These are phyloP conservation scores for Alternaria ethzedia DNA, from an alignment of 2,329 filamentous ascomycete species.

Conservation along the genomic window DNA sequence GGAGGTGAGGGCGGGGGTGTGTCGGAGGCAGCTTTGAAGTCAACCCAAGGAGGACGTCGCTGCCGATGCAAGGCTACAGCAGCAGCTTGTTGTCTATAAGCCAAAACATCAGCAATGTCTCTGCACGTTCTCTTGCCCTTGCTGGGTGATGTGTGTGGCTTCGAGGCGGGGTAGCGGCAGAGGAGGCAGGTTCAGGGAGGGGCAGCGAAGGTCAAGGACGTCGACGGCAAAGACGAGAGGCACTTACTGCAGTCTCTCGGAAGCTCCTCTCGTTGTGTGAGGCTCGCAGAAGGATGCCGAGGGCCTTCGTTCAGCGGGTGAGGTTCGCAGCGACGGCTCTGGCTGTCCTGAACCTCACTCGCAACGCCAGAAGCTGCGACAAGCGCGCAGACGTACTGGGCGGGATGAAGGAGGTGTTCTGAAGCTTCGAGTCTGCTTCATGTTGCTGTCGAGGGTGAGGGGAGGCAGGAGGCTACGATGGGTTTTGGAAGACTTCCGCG, in stretches of 20 bases:
- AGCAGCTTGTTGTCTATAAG: neutral
- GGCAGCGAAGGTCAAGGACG: neutral
- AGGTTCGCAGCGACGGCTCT: neutral
- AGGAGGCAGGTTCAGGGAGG: neutral
- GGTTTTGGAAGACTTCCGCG: neutral
- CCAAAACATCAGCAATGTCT: neutral
- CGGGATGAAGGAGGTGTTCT: neutral
- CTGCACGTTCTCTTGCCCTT: neutral
- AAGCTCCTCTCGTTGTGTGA: neutral
- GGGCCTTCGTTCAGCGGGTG: neutral
- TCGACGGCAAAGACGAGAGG: neutral
- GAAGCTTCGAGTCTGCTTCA: neutral
- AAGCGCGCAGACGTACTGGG: neutral
- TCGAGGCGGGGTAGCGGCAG: neutral
- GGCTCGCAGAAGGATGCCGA: neutral
- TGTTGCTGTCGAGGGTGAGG: neutral
- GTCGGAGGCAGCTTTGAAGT: neutral
- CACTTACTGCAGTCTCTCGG: neutral
- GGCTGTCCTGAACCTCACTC: neutral
- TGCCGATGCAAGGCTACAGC: neutral
- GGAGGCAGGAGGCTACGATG: neutral
- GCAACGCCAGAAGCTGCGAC: neutral
- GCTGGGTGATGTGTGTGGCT: neutral
- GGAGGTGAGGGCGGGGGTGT: neutral
- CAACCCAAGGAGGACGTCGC: neutral